Evolutionary conservation across 2,329 filamentous ascomycete genomes (phyloP), one percentile per base, ranked within the genome.

Genomic region (Hypoxylon sp.): DNA sequence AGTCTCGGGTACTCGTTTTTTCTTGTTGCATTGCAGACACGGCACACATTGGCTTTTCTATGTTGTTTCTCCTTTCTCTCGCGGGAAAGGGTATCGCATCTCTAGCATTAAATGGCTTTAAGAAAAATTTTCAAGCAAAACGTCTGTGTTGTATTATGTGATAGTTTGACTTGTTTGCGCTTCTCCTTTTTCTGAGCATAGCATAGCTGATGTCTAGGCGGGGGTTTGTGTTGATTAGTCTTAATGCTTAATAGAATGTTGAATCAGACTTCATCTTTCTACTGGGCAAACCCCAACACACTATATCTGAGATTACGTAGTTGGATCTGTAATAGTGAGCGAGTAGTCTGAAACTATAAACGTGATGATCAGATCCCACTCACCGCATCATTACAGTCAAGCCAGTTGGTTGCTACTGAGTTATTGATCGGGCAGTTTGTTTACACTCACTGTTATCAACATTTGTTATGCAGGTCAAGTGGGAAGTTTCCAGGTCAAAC

Each of bases 51-150:
- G 45, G 45, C 30, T 43, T 59, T 52, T 59, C 34, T 45, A 51
- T 55, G 11, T 57, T 34, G n/a, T 56, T 45, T 46, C 41, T 25
- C 23, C 25, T 32, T 55, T 49, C 32, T 43, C 38, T 53, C 41
- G 36, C 38, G 53, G 17, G 65, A 28, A n/a, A 30, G 45, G 25
- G 23, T 56, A 32, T 57, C 21, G 48, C 50, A 45, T 68, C 51
- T 50, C 21, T 60, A 57, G 58, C 62, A 66, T 63, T 14, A 49
- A 62, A 60, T 58, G 63, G 62, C 21, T 34, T 51, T 51, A 53
- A 45, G 50, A 50, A 60, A 56, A 36, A 41, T 51, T 49, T 45
- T 21, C 7, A 45, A 50, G 41, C n/a, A 23, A 17, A 25, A 6
- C 5, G 10, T 64, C 7, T 46, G 6, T 53, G 23, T 13, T 41